Base-by-base conservation (phyloP, 2,329 filamentous ascomycete species). In the Thelonectria olida region DNA sequence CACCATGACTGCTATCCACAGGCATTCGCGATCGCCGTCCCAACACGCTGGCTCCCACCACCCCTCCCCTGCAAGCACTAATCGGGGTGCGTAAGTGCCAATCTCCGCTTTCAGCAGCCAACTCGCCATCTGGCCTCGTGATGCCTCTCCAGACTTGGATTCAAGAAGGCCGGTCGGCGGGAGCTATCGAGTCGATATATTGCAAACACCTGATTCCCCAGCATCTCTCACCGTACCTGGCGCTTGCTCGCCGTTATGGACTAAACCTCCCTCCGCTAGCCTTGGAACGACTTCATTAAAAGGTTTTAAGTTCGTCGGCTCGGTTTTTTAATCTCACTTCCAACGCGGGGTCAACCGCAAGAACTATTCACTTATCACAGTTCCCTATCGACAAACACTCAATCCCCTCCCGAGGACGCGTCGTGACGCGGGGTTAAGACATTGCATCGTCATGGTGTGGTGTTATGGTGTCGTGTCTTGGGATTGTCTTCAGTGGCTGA, bases 41-140 rank as follows among this genome's bases (percentile, higher is more conserved):
- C 41, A 42, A 54, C 55, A 62, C 61, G 48, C 57, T 62, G 54
- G 67, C 53, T 61, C 64, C 62, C 45, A 60, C 62, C 45, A 60
- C 58, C 67, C 66, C 61, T 56, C 54, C 62, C 54, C 54, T 70
- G 67, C 49, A 64, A 34, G 36, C 38, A 54, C 69, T 63, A 66
- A 65, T 20, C 54, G 45, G 49, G 28, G 55, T 38, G 54, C 58
- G 49, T 54, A 49, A 64, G 54, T 47, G 55, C 57, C 64, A 71
- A 71, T 72, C 67, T 71, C 69, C 69, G 67, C 59, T 56, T 41
- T 38, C 51, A 60, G 60, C 50, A 48, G n/a, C 19, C 61, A 54
- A 48, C 42, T 48, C 51, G 31, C n/a, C 38, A 39, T 54, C 44
- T 63, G 36, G 49, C 65, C 64, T 69, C 68, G 58, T 65, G 68